Evolutionary conservation across 192 early-diverging fungal genomes (phyloP).

Genomic region (Chytriomyces sp.): DNA sequence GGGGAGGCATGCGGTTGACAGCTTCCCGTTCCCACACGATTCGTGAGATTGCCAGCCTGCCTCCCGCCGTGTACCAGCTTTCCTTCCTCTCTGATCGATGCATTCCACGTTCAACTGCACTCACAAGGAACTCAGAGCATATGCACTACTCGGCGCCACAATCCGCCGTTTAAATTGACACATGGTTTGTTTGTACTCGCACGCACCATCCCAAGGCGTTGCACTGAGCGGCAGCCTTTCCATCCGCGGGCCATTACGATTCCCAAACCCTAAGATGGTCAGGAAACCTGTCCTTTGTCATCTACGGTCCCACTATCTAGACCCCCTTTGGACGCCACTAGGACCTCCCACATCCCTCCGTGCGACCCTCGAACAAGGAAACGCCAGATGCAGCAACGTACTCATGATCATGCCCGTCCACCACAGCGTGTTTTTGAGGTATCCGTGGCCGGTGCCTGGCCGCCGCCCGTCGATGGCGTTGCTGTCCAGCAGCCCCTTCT

Average conservation of each 20-base stretch:
- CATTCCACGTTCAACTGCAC: not conserved
- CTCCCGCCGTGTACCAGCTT: not conserved
- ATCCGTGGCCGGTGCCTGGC: conserved; percentile 61
- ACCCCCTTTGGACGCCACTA: too few species aligned
- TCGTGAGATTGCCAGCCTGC: not conserved
- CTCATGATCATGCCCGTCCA: conserved; percentile 88
- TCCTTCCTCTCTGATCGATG: not conserved
- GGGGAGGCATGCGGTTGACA: not conserved
- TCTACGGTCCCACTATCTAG: too few species aligned
- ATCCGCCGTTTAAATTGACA: not conserved
- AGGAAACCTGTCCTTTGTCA: too few species aligned
- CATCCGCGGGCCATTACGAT: too few species aligned
- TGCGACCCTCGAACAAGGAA: too few species aligned
- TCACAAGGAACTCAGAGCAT: not conserved
- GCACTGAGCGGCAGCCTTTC: too few species aligned
- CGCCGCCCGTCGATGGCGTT: conserved; percentile 7
- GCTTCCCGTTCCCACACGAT: not conserved
- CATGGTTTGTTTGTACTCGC: too few species aligned
- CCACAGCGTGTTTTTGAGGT: conserved; percentile 89
- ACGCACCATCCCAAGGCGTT: too few species aligned
- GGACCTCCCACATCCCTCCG: too few species aligned
- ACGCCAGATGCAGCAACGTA: conserved; percentile 36
- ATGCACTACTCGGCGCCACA: not conserved
- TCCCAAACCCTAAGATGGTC: too few species aligned
- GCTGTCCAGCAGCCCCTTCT: conserved; percentile 84